Evolutionary conservation across 768 basidiomycete species (phyloP).

Genomic region (Strobilomyces confusus): DNA sequence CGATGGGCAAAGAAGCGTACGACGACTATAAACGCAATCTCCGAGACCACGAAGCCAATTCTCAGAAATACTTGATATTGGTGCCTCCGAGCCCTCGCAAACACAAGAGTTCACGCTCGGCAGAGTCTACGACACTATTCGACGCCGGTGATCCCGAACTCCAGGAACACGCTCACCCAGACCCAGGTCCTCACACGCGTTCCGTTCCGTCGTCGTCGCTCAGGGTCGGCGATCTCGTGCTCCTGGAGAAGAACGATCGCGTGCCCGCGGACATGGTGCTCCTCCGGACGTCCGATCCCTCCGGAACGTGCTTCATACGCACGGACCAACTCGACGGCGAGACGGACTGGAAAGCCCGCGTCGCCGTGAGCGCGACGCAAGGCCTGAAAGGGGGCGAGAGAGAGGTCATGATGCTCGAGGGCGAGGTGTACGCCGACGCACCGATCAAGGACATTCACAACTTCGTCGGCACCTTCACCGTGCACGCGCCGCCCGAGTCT

Average conservation of each 20-base stretch:
- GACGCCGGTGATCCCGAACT: constrained; percentile 19
- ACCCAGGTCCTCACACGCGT: constrained; percentile 54
- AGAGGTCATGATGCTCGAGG: constrained; percentile 60
- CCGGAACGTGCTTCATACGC: constrained; percentile 94
- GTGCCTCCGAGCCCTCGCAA: constrained; percentile 45
- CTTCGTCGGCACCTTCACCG: constrained; percentile 89
- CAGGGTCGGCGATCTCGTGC: constrained; percentile 86
- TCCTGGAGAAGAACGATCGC: constrained; percentile 94
- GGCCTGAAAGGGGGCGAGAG: constrained; percentile 36
- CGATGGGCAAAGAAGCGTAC: constrained; percentile 98
- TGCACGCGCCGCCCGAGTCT: constrained; percentile 40
- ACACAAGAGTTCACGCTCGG: constrained; percentile 11
- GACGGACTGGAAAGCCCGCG: constrained; percentile 97
- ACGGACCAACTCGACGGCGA: constrained; percentile 99
- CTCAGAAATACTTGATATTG: constrained; percentile 84
- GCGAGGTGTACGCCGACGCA: constrained; percentile 91
- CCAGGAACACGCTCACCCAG: constrained; percentile 19
- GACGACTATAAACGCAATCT: constrained; percentile 95
- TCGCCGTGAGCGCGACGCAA: constrained; percentile 54
- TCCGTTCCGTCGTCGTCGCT: constrained; percentile 85
- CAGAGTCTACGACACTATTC: constrained; percentile 19
- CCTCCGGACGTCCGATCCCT: constrained; percentile 80
- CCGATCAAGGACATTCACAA: constrained; percentile 97
- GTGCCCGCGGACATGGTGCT: constrained; percentile 94
- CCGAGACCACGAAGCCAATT: constrained; percentile 93